Conservation (phyloP, 106 monocot species). For the Vanilla planifolia region DNA sequence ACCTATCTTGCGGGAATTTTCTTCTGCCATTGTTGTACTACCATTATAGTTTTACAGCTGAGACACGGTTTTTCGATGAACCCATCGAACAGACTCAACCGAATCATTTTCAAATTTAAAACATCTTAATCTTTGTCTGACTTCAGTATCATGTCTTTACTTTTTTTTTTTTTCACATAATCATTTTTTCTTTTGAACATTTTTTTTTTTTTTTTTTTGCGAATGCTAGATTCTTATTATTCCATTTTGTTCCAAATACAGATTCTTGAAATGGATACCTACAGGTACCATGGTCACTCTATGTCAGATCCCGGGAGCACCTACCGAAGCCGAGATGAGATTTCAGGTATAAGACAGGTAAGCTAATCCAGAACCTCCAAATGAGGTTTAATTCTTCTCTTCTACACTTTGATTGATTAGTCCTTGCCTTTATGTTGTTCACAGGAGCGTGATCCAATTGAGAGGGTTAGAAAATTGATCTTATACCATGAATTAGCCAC, state of each 20-base stretch:
- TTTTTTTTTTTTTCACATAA: too few species aligned
- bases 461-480: slow-evolving; percentile 86
- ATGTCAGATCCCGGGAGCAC: slow-evolving; percentile 99
- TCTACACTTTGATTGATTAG: background rate
- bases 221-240: background rate
- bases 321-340: slow-evolving; percentile 94
- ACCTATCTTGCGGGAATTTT: too few species aligned
- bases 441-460: slow-evolving; percentile 74
- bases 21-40: too few species aligned
- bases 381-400: background rate
- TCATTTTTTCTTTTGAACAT: too few species aligned
- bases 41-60: too few species aligned
- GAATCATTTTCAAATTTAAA: too few species aligned
- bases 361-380: background rate
- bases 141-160: too few species aligned
- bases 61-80: too few species aligned
- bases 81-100: too few species aligned
- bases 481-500: slow-evolving; percentile 69
- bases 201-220: too few species aligned
- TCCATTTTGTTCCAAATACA: slow-evolving; percentile 8
- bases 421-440: background rate
- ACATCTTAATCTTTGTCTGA: too few species aligned
- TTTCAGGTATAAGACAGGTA: slow-evolving; percentile 81
- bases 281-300: slow-evolving; percentile 95
- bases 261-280: slow-evolving; percentile 99